Conservation (phyloP, 306 rosid species). For the Lathyrus aphaca region DNA sequence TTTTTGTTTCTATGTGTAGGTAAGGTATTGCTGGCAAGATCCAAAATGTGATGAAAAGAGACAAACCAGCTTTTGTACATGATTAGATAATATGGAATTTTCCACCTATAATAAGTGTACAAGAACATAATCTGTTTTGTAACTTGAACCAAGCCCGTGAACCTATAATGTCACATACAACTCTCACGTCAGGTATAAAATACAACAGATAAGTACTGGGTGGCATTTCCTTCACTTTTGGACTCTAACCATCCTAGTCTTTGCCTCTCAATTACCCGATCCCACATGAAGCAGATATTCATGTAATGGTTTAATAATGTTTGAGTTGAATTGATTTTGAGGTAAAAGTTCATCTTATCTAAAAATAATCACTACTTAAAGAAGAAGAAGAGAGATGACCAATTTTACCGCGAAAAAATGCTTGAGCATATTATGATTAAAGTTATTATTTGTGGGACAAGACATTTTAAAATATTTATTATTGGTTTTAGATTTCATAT, state of each 20-base stretch:
- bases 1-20: conserved; percentile 51
- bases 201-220: conserved; percentile 24
- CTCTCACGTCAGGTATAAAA: conserved; percentile 47
- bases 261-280: conserved; percentile 16
- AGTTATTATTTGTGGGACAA: too few species aligned
- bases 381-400: too few species aligned
- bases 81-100: conserved; percentile 38
- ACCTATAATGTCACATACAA: conserved; percentile 52
- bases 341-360: too few species aligned
- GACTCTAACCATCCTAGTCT: conserved; percentile 36
- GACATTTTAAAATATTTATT: too few species aligned
- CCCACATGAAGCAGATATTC: conserved; percentile 29
- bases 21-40: conserved; percentile 40
- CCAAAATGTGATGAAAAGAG: conserved; percentile 81
- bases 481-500: too few species aligned
- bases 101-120: conserved; percentile 7
- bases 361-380: too few species aligned
- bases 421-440: too few species aligned
- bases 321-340: too few species aligned
- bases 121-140: conserved; percentile 41
- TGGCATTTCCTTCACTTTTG: conserved; percentile 38
- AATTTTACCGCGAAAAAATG: too few species aligned
- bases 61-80: conserved; percentile 51
- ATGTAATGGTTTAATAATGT: not conserved
- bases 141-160: conserved; percentile 68